Base-by-base conservation (phyloP, 2,329 filamentous ascomycete species). In the Aspergillus flavus region DNA sequence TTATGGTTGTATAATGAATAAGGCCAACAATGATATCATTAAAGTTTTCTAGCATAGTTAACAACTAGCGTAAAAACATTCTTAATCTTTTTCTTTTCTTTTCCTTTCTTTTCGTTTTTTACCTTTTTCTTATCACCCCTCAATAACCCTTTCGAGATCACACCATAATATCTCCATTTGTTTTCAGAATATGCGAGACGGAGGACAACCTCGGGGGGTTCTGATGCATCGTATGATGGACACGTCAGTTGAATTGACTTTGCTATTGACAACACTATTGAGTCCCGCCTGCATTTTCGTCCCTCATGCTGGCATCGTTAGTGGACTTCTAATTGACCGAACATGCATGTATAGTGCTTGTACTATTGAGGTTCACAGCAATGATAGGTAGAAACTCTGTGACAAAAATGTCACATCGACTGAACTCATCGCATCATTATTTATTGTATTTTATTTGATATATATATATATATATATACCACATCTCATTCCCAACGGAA, bases 1-100 rank as follows among this genome's bases (percentile, higher is more conserved):
- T 62, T 54, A 58, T 59, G 26, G 26, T 63, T 57, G 62, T 58
- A 64, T 68, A 66, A 66, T 66, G 62, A 66, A 66, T 57, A 53
- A 53, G 52, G 28, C 56, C 48, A 55, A 43, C 50, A 23, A 50
- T 61, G 55, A 61, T 54, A 39, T 59, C 52, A 57, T 43, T 41
- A 11, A 41, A 39, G 28, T 28, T 45, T 43, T 43, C 32, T 46
- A 28, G 52, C 36, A 28, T 61, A n/a, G 16, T 48, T 34, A 30
- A 30, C n/a, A 50, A 41, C 32, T 28, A 16, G 32, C 28, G 41
- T 61, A 61, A 56, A 41, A 21, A 36, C n/a, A 55, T 26, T 55
- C n/a, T 14, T 41, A 41, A 23, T n/a, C 2, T 55, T n/a, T 23
- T 55, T 30, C 14, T 39, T 26, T 28, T 28, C 36, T 19, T 10